phyloP scores from a whole-genome alignment of 495 filamentous ascomycete genomes.

The Physcia stellaris region DNA sequence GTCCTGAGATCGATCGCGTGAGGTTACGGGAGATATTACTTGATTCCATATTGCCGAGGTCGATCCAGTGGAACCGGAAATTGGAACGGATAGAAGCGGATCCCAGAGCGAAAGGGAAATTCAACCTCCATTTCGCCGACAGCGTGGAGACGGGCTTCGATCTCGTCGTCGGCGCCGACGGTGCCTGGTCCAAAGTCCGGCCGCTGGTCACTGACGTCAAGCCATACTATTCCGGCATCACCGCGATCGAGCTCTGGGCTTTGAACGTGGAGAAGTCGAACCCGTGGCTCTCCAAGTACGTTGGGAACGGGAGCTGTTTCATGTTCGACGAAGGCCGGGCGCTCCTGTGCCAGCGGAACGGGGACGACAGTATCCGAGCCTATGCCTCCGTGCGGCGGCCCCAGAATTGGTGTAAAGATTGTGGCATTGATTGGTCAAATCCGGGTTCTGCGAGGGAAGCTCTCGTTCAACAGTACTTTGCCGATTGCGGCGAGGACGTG shows the following conservation, averaged over 20 bases:
- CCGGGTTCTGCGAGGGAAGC: background rate
- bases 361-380: slow-evolving; percentile 27
- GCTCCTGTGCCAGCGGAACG: slow-evolving; percentile 28
- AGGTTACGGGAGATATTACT: slow-evolving; percentile 19
- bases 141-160: slow-evolving; percentile 18
- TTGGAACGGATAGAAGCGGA: slow-evolving; percentile 14
- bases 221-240: slow-evolving; percentile 37
- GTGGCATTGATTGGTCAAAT: slow-evolving; percentile 17
- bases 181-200: slow-evolving; percentile 31
- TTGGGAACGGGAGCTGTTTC: slow-evolving; percentile 30
- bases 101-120: slow-evolving; percentile 1
- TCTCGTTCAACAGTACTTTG: slow-evolving; percentile 10
- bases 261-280: slow-evolving; percentile 17
- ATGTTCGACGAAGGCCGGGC: slow-evolving; percentile 23
- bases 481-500: slow-evolving; percentile 14
- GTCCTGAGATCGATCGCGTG: slow-evolving; percentile 22
- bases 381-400: slow-evolving; percentile 15
- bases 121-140: slow-evolving; percentile 12
- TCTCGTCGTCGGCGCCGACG: slow-evolving; percentile 33
- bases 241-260: slow-evolving; percentile 22
- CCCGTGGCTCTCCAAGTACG: slow-evolving; percentile 20
- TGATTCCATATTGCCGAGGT: slow-evolving; percentile 14
- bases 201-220: slow-evolving; percentile 27
- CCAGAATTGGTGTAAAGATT: slow-evolving; percentile 25
- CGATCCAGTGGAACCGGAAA: slow-evolving; percentile 17